A percentile compares a stretch with the other conserved stretches of the same genome.
These are phyloP conservation scores for Phytopythium mirpurense DNA, from an alignment of 352 stramenopile genomes.

Conservation along the genomic window DNA sequence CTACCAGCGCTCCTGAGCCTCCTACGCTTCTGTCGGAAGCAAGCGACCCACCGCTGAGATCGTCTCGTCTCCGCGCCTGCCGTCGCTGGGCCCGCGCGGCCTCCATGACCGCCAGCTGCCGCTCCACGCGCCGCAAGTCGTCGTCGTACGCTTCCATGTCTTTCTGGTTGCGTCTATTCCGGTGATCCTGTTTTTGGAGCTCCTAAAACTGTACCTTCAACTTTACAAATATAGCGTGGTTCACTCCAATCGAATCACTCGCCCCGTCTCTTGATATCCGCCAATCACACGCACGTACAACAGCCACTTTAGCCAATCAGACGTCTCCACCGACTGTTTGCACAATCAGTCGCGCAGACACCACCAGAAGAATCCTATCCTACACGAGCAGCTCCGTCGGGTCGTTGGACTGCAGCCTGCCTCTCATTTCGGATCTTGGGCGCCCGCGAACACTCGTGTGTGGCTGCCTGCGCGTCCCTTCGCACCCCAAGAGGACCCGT, in stretches of 20 bases:
- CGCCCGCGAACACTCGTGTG: constrained; percentile 5
- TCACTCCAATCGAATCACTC: background rate
- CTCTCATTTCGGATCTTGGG: constrained; percentile 11
- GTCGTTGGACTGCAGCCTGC: no score
- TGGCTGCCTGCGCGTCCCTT: no score
- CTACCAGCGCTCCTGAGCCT: background rate
- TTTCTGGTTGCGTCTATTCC: background rate
- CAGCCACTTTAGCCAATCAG: constrained; percentile 10
- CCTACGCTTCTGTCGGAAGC: background rate
- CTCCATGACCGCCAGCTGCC: constrained; percentile 23
- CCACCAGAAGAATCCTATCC: constrained; percentile 33
- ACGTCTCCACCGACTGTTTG: constrained; percentile 18
- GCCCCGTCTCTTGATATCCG: constrained; percentile 9
- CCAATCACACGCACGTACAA: constrained; percentile 10
- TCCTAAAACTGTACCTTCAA: constrained; percentile 15
- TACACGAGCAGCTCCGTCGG: background rate
- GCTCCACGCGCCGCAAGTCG: constrained; percentile 39
- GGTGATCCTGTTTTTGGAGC: background rate
- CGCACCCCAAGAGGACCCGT: background rate
- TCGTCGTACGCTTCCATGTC: constrained; percentile 20
- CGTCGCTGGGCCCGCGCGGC: constrained; percentile 16
- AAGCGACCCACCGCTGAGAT: background rate
- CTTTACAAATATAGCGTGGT: background rate
- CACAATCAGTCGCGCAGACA: constrained; percentile 28
- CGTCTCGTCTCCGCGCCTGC: background rate